Evolutionary conservation across 1,284 basidiomycete species (phyloP), one percentile per base, ranked within the genome.

Genomic region (Malassezia restricta): DNA sequence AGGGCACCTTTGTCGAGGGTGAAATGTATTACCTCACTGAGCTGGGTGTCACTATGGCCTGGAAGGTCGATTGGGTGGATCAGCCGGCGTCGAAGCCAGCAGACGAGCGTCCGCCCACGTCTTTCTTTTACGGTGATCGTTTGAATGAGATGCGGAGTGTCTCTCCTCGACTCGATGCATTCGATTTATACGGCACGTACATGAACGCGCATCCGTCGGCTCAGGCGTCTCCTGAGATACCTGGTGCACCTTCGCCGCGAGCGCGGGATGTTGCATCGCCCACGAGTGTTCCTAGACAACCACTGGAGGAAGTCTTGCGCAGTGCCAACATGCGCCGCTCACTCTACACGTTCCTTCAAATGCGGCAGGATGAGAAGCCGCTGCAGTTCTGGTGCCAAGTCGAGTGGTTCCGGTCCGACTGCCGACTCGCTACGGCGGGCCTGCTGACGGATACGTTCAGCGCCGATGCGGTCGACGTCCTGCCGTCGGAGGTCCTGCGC

Each of bases 401-500:
- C 17, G 53, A 55, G 37, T 48, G 53, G 47, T 55, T 55, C 48
- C 53, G 53, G 29, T n/a, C 40, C 31, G 43, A 55, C 20, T 55
- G 53, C 37, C 47, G 53, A 7, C 40, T 38, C 6, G 53, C 49
- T n/a, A 49, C 45, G 20, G 5, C 33, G 2, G 53, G 53, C 11
- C 14, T 32, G 4, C 29, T 45, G 7, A 33, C 33, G 20, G 14
- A 35, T 3, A 17, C 29, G 12, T 20, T 32, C 2, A 27, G 11
- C 24, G 39, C 14, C 17, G 47, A 49, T 40, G 27, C 40, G 3
- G 33, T 47, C 8, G 30, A 8, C 5, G 15, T 29, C 27, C 37
- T 54, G 7, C 47, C 47, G 5, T 31, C 51, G 4, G 31, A 38
- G 15, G 15, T 33, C 6, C 1, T 11, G 29, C 46, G 24, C 11